phyloP scores from a whole-genome alignment of 768 basidiomycete species.

The Nidularia pulvinata region DNA sequence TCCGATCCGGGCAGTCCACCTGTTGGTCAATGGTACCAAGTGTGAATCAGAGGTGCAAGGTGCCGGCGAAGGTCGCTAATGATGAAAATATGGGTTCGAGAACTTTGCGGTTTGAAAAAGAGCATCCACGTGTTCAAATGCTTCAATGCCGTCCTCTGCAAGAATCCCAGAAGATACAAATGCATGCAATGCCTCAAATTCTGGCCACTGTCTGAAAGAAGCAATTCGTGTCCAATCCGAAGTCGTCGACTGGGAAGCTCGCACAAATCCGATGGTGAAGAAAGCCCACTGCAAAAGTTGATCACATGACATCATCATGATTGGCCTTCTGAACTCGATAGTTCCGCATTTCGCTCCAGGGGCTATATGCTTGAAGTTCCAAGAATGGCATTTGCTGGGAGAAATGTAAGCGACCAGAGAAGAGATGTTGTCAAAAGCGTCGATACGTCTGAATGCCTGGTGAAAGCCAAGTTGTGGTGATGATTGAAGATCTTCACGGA shows the following conservation, averaged over 20 bases:
- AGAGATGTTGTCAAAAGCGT: not conserved
- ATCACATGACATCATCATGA: not conserved
- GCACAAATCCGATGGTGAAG: not conserved
- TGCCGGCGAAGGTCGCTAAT: no score
- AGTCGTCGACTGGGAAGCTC: not conserved
- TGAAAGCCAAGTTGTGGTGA: not conserved
- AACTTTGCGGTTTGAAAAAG: not conserved
- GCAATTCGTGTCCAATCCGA: not conserved
- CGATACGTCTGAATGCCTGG: not conserved
- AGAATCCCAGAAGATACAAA: not conserved
- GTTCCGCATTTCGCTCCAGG: not conserved
- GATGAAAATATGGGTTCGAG: no score
- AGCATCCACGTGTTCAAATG: not conserved
- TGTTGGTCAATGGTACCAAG: no score
- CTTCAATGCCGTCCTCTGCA: not conserved
- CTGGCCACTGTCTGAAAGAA: not conserved
- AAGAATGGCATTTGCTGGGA: not conserved
- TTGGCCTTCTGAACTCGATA: not conserved
- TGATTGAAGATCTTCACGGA: not conserved
- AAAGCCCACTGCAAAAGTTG: not conserved
- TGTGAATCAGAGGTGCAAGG: no score
- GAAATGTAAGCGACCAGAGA: not conserved
- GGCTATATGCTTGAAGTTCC: not conserved
- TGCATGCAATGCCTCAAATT: not conserved
- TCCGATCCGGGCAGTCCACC: no score